Conservation (phyloP, 78 protist genomes). For the Dictyostelium firmibasis region DNA sequence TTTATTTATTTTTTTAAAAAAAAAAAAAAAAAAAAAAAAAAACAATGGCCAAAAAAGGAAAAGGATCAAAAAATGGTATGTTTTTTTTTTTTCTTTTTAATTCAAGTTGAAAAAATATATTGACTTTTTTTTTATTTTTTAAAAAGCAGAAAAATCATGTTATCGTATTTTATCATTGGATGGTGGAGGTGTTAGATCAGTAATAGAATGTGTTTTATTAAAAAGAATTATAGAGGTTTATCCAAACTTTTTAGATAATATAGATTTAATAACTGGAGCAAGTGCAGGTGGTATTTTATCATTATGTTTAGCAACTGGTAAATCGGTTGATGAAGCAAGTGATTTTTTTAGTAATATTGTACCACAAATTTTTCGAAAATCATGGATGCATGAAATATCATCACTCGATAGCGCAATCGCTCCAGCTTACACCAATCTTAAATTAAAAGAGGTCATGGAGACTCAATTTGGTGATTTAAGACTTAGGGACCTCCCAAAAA, state of each 20-base stretch:
- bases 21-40: background rate
- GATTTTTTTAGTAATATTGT: conserved; percentile 47
- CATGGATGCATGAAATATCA: conserved; percentile 65
- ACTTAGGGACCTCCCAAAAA: conserved; percentile 44
- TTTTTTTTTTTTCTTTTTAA: background rate
- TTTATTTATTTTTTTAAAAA: background rate
- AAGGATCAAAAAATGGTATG: background rate
- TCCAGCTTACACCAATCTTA: conserved; percentile 55
- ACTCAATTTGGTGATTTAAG: conserved; percentile 44
- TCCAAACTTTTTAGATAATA: conserved; percentile 72
- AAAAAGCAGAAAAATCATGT: background rate
- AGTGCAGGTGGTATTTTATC: conserved; percentile 78
- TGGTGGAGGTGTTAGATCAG: conserved; percentile 83
- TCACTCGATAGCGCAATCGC: conserved; percentile 49
- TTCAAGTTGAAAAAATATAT: too few relatives aligned
- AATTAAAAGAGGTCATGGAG: conserved; percentile 23
- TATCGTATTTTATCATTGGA: conserved; percentile 74
- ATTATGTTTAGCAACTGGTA: conserved; percentile 59
- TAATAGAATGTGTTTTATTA: conserved; percentile 46
- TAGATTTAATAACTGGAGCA: conserved; percentile 76
- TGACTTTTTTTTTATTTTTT: background rate
- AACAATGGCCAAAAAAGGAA: background rate
- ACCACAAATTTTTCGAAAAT: conserved; percentile 35
- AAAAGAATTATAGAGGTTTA: conserved; percentile 42
- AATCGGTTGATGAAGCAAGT: conserved; percentile 4